Evolutionary conservation across 1,139 yeast species (phyloP), one percentile per base, ranked within the genome.

Genomic region (Candida sp.): DNA sequence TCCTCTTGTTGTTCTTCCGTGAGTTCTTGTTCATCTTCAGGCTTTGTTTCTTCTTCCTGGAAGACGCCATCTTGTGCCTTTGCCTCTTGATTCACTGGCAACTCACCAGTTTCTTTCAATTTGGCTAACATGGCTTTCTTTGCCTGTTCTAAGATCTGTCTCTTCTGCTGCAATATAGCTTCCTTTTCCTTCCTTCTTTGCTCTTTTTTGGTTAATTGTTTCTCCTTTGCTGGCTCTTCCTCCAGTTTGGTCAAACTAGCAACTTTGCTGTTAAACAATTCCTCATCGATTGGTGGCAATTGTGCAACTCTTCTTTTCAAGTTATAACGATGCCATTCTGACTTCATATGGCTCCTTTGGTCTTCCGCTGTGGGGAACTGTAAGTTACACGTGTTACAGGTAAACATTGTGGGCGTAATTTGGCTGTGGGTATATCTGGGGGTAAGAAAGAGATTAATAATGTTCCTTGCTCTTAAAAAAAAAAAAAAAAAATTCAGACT

Each of bases 321-420:
- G 58, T 83, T 83, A 63, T 83, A 83, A 57, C 87, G 72, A 68
- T 88, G 96, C 96, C 96, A 88, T 54, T 88, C 96, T 3, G 89
- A 76, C 63, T 80, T 72, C 85, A 85, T 79, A 62, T 78, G 83
- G 39, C 62, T 61, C 42, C 81, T 65, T 60, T 78, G 83, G 58
- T 70, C 73, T 49, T 66, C 72, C 3, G 80, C 72, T 34, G 69
- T 63, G 39, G 72, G 68, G 55, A 77, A 77, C 53, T 68, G 72
- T 54, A 77, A 70, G 50, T 66, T 69, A 62, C 82, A 77, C 6
- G 81, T 74, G 53, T 76, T 77, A 62, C 82, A 77, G 43, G 82
- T 76, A 58, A 67, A 77, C 56, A 56, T 62, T 64, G 28, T 63
- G 67, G n/a, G 28, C n/a, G n/a, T n/a, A n/a, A n/a, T n/a, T n/a